Base-by-base conservation (phyloP, 2,329 filamentous ascomycete species). In the Trichoderma sp. region DNA sequence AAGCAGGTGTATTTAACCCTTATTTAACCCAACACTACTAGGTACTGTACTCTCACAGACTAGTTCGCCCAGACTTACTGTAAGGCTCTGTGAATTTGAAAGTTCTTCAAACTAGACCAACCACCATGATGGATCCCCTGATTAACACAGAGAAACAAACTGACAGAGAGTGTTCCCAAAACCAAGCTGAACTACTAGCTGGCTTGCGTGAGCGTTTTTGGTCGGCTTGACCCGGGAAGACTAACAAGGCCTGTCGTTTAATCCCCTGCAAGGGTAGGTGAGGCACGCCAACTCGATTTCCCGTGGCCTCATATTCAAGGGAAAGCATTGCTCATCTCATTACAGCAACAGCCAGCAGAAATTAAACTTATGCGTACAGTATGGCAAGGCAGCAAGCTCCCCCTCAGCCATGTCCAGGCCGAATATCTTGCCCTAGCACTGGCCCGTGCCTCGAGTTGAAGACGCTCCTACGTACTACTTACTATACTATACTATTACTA, bases 281-380 rank as follows among this genome's bases (percentile, higher is more conserved):
- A 50, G 17, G 22, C 17, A 12, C 32, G 25, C 45, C 17, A 39
- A 13, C 37, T 22, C 59, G 32, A n/a, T 63, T 39, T 37, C 22
- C 22, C 22, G 35, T 15, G 34, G 32, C 42, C 25, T 63, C 34
- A 12, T 53, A 39, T 48, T 22, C 32, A 19, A 56, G 52, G 32
- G 22, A 52, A 35, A 39, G 59, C 59, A 37, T 63, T 64, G 27
- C 37, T 45, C 50, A 32, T 27, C 29, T 54, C 35, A 64, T 54
- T 64, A 42, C 60, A 54, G n/a, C 22, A 22, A 54, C 27, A 13
- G 15, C 17, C 25, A 54, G 22, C 50, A 48, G 39, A 57, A 35
- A 25, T 45, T 45, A 65, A 56, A 34, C 54, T 65, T 56, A 56
- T 56, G 50, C 52, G 13, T 35, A n/a, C n/a, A n/a, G n/a, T n/a